phyloP scores from a whole-genome alignment of 768 basidiomycete genomes.

The Lentinula sp. region DNA sequence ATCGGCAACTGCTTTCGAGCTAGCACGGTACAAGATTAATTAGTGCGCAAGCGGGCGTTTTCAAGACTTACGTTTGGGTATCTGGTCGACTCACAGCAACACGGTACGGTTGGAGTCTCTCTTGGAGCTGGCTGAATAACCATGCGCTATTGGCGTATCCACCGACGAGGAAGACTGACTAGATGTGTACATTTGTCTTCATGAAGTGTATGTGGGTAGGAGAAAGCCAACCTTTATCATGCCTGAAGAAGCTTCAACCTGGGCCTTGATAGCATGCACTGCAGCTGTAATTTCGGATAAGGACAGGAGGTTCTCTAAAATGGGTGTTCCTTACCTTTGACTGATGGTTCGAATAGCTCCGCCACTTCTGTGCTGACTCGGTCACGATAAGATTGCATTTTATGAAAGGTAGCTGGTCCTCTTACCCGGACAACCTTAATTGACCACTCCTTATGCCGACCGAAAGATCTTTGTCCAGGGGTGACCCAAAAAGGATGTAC shows the following conservation, averaged over 20 bases:
- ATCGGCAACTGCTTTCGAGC: slow-evolving; percentile 82
- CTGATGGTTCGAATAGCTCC: slow-evolving; percentile 73
- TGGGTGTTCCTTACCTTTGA: slow-evolving; percentile 37
- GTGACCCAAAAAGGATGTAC: slow-evolving; percentile 73
- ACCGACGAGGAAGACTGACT: slow-evolving; percentile 83
- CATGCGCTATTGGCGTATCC: slow-evolving; percentile 82
- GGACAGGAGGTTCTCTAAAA: background rate
- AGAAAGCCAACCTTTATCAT: slow-evolving; percentile 48
- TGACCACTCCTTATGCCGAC: slow-evolving; percentile 71
- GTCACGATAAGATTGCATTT: background rate
- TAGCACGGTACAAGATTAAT: slow-evolving; percentile 18
- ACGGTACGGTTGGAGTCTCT: slow-evolving; percentile 47
- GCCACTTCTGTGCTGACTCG: slow-evolving; percentile 43
- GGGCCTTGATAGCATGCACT: slow-evolving; percentile 58
- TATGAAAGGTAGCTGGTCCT: slow-evolving; percentile 15
- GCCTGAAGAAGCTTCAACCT: slow-evolving; percentile 64
- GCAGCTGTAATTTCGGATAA: slow-evolving; percentile 36
- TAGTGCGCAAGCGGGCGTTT: background rate
- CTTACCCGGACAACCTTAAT: slow-evolving; percentile 65
- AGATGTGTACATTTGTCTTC: background rate
- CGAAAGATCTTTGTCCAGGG: slow-evolving; percentile 65
- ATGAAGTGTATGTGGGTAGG: background rate
- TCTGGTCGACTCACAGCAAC: slow-evolving; percentile 72
- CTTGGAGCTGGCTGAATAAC: slow-evolving; percentile 72
- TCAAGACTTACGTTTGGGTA: slow-evolving; percentile 58